A percentile compares a stretch with the other conserved stretches of the same genome.
phyloP scores from a whole-genome alignment of 768 basidiomycete species.

The Hortiboletus flavorubellus region DNA sequence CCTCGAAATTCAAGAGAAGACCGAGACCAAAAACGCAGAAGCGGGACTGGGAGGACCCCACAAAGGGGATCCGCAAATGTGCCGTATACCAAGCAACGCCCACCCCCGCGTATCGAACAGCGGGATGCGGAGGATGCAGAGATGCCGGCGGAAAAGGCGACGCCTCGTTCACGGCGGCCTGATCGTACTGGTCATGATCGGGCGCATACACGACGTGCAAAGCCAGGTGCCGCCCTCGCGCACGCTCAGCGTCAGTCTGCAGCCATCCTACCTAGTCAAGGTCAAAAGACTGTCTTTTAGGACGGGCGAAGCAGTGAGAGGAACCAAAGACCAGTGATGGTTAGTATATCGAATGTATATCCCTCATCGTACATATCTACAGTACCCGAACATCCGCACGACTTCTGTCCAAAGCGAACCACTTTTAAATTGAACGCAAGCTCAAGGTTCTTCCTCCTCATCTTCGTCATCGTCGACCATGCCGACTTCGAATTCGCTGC shows the following conservation, averaged over 20 bases:
- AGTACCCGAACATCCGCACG: background rate
- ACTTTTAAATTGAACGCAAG: background rate
- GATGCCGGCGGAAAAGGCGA: background rate
- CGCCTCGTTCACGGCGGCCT: constrained; percentile 5
- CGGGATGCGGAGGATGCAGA: constrained; percentile 3
- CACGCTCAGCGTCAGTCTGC: constrained; percentile 71
- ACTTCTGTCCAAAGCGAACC: background rate
- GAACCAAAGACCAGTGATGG: too few species aligned
- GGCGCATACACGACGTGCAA: constrained; percentile 42
- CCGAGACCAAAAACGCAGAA: constrained; percentile 13
- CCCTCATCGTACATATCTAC: background rate
- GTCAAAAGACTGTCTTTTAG: constrained; percentile 72
- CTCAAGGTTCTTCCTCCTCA: constrained; percentile 23
- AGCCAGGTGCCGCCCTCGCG: constrained; percentile 79
- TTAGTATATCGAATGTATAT: too few species aligned
- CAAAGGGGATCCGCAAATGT: background rate
- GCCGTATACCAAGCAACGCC: constrained; percentile 2
- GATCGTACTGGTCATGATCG: constrained; percentile 12
- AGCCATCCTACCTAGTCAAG: constrained; percentile 63
- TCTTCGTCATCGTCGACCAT: constrained; percentile 60
- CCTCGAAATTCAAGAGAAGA: constrained; percentile 23
- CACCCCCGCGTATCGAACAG: background rate
- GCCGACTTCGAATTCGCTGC: constrained; percentile 89
- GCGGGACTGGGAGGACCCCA: constrained; percentile 8
- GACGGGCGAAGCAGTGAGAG: background rate